Evolutionary conservation across 495 filamentous ascomycete genomes (phyloP).

Genomic region (Copromyces sp.): DNA sequence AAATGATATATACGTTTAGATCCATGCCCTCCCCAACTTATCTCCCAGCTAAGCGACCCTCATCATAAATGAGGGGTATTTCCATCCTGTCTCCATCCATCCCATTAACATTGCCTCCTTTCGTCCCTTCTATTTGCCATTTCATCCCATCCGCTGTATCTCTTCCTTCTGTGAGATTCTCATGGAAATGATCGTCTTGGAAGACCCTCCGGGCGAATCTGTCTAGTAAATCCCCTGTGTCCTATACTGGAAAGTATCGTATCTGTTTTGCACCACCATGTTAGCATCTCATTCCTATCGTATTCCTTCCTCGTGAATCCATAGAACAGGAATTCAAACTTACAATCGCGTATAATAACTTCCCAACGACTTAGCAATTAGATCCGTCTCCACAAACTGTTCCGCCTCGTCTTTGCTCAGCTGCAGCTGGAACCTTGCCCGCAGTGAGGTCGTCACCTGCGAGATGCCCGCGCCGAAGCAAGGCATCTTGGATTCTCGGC

Average conservation of each 20-base stretch:
- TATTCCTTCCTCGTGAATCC: too few species aligned
- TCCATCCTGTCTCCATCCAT: not conserved
- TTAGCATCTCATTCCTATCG: not conserved
- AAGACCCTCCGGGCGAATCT: not conserved
- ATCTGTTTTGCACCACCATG: constrained; percentile 32
- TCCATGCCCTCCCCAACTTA: not conserved
- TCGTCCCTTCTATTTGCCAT: not conserved
- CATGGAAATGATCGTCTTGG: not conserved
- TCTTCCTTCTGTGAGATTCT: not conserved
- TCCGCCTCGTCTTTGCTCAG: constrained; percentile 65
- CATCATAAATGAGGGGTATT: not conserved
- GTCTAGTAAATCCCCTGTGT: constrained; percentile 66
- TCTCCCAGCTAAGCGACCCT: not conserved
- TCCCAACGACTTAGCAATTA: constrained; percentile 59
- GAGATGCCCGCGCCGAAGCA: constrained; percentile 57
- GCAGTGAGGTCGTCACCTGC: constrained; percentile 49
- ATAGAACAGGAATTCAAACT: constrained; percentile 14
- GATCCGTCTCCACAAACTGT: constrained; percentile 59
- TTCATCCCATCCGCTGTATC: not conserved
- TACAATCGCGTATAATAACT: constrained; percentile 70
- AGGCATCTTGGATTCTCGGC: constrained; percentile 63
- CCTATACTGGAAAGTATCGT: constrained; percentile 72
- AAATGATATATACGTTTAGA: not conserved
- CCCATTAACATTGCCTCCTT: not conserved
- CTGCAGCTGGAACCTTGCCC: constrained; percentile 61